Evolutionary conservation across 2,329 filamentous ascomycete genomes (phyloP), one percentile per base, ranked within the genome.

Genomic region (Aspergillus thermomutatus): DNA sequence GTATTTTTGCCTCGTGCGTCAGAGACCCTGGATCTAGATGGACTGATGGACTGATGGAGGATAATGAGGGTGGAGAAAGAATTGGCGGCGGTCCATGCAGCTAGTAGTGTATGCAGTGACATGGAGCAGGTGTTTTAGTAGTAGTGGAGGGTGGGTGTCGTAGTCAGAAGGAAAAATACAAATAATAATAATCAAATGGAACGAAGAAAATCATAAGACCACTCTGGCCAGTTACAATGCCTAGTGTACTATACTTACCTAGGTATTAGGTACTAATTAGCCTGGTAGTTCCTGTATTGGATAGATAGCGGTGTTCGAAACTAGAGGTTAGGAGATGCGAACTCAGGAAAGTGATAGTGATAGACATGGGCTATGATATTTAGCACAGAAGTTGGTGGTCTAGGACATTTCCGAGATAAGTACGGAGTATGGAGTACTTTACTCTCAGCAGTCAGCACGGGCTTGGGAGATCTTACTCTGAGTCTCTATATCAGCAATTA

Each of bases 21-120:
- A 74, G 70, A 72, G 68, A 71, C 70, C 72, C 70, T 72, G 66
- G 71, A 75, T 73, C 72, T 75, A 75, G 72, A 74, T 72, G 68
- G 61, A 37, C 31, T 37, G 31, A 37, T 37, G 31, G 43, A 61
- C 57, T 61, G 64, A 65, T 60, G 60, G 60, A 56, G 66, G 60
- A 60, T 64, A 61, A 61, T 56, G 51, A 57, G 56, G 53, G 69
- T 67, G 65, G 67, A 67, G 67, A 69, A 59, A 56, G 66, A 63
- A 70, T 70, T 70, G 65, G 67, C 65, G 60, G 67, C 66, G 70
- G 70, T 55, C 69, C 67, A 72, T 72, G 70, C 69, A 67, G 63
- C 64, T 64, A 59, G 55, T 23, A 46, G 43, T 7, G 43, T 53
- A 52, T 50, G 49, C 40, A 41, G 51, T 56, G 53, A 37, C 53